Evolutionary conservation across 208 protist species (phyloP).

Genomic region (Leishmania tarentolae): DNA sequence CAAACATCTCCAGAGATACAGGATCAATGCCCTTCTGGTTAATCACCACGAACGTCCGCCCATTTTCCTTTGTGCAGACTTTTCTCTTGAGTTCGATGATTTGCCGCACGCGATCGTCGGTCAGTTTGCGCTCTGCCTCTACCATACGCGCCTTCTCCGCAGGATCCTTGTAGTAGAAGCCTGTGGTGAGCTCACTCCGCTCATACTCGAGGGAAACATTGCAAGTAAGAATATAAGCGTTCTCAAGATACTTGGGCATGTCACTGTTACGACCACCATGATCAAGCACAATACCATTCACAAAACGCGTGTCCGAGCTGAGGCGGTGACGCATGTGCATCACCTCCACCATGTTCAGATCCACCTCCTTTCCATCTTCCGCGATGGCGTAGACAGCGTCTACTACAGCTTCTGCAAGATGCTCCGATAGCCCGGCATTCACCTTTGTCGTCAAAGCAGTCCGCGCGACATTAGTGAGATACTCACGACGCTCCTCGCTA

Average conservation of each 20-base stretch:
- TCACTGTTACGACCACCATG: slow-evolving; percentile 99
- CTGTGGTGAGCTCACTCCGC: slow-evolving; percentile 98
- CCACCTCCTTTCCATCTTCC: slow-evolving; percentile 79
- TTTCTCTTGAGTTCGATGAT: slow-evolving; percentile 99
- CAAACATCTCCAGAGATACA: slow-evolving; percentile 99
- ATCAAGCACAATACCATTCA: slow-evolving; percentile 99
- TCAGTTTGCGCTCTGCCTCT: slow-evolving; percentile 96
- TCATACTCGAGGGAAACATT: slow-evolving; percentile 99
- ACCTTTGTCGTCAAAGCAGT: slow-evolving; percentile 97
- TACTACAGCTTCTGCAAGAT: slow-evolving; percentile 95
- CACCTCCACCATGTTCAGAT: slow-evolving; percentile 99
- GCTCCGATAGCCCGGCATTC: slow-evolving; percentile 60
- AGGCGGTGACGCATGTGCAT: slow-evolving; percentile 99
- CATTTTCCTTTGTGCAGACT: slow-evolving; percentile 94
- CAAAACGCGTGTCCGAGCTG: slow-evolving; percentile 95
- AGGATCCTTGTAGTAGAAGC: slow-evolving; percentile 98
- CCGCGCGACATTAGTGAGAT: slow-evolving; percentile 95
- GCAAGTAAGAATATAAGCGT: slow-evolving; percentile 98
- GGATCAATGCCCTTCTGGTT: slow-evolving; percentile 99
- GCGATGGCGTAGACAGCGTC: slow-evolving; percentile 95
- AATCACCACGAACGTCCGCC: slow-evolving; percentile 98
- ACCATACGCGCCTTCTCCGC: slow-evolving; percentile 98
- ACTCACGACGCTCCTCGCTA: slow-evolving; percentile 78
- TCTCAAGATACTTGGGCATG: slow-evolving; percentile 97
- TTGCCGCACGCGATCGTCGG: slow-evolving; percentile 96